A percentile compares a stretch with the other conserved stretches of the same genome.
Conservation (phyloP, 2,329 filamentous ascomycete species). For the Alternaria brassicicola region DNA sequence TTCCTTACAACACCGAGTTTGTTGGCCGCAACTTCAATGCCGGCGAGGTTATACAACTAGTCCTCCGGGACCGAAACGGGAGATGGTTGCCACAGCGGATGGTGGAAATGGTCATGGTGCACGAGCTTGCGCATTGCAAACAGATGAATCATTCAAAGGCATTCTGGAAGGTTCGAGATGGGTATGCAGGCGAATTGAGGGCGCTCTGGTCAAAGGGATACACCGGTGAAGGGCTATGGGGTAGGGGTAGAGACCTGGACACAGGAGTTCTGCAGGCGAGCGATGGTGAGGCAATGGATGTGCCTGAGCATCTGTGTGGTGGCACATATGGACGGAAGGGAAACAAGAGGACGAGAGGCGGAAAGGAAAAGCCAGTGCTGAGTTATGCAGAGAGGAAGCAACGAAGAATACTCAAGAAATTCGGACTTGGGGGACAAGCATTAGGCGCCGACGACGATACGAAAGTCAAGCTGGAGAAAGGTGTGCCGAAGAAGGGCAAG, state of each 20-base stretch:
- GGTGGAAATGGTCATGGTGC: constrained; percentile 96
- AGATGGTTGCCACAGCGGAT: constrained; percentile 80
- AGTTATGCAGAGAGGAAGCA: constrained; percentile 77
- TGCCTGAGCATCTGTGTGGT: constrained; percentile 72
- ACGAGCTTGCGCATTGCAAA: constrained; percentile 85
- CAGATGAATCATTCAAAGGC: constrained; percentile 87
- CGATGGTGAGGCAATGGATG: constrained; percentile 33
- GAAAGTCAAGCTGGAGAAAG: constrained; percentile 71
- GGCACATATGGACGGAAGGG: constrained; percentile 70
- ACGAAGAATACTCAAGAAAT: constrained; percentile 74
- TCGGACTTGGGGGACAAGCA: constrained; percentile 71
- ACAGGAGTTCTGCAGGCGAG: constrained; percentile 47
- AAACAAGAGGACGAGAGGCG: constrained; percentile 58
- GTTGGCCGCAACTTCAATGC: constrained; percentile 90
- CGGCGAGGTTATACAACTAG: constrained; percentile 84
- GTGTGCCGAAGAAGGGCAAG: constrained; percentile 65
- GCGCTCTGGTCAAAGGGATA: constrained; percentile 72
- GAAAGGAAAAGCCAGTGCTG: constrained; percentile 55
- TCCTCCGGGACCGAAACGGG: constrained; percentile 70
- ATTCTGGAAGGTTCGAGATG: constrained; percentile 81
- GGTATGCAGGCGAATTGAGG: constrained; percentile 73
- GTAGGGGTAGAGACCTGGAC: constrained; percentile 67
- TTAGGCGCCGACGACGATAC: constrained; percentile 72
- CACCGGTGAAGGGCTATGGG: constrained; percentile 84
- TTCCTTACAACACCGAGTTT: constrained; percentile 80